A percentile compares a stretch with the other conserved stretches of the same genome.
Evolutionary conservation across 106 monocot species (phyloP).

Genomic region (Dioscorea zingiberensis): DNA sequence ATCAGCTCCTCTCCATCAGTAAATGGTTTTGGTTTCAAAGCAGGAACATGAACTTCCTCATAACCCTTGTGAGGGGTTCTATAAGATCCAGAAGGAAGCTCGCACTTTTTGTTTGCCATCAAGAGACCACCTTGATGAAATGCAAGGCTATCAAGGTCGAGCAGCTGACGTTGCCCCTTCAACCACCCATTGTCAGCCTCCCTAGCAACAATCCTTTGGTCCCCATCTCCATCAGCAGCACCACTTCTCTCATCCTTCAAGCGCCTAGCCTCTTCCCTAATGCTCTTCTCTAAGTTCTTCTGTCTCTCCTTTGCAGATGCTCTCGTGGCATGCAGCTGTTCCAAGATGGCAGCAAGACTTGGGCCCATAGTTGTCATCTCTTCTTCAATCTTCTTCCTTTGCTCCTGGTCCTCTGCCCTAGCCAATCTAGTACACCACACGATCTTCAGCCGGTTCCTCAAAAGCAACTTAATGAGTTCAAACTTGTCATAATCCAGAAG

Average conservation of each 20-base stretch:
- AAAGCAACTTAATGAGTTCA: conserved; percentile 86
- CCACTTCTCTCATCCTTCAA: conserved; percentile 63
- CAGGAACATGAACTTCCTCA: conserved; percentile 88
- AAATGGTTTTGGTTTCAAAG: conserved; percentile 63
- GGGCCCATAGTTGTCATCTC: conserved; percentile 66
- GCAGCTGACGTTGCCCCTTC: conserved; percentile 76
- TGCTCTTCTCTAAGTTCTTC: conserved; percentile 93
- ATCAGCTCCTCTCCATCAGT: conserved; percentile 60
- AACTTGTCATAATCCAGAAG: conserved; percentile 94
- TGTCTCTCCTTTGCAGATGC: conserved; percentile 97
- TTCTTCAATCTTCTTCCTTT: conserved; percentile 90
- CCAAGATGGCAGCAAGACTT: conserved; percentile 60
- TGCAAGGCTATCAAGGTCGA: conserved; percentile 76
- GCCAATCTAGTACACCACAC: conserved; percentile 97
- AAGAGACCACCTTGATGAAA: conserved; percentile 84
- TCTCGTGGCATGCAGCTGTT: conserved; percentile 95
- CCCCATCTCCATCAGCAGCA: conserved; percentile 49
- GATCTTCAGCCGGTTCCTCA: conserved; percentile 85
- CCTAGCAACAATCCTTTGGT: conserved; percentile 42
- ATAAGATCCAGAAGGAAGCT: conserved; percentile 68
- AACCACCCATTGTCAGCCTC: conserved; percentile 76
- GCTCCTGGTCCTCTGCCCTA: conserved; percentile 89
- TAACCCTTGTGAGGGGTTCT: conserved; percentile 88
- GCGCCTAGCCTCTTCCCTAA: conserved; percentile 88
- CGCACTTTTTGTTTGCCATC: conserved; percentile 91